phyloP scores from a whole-genome alignment of 805 yeast genomes.

The Ogataea naganishii region DNA sequence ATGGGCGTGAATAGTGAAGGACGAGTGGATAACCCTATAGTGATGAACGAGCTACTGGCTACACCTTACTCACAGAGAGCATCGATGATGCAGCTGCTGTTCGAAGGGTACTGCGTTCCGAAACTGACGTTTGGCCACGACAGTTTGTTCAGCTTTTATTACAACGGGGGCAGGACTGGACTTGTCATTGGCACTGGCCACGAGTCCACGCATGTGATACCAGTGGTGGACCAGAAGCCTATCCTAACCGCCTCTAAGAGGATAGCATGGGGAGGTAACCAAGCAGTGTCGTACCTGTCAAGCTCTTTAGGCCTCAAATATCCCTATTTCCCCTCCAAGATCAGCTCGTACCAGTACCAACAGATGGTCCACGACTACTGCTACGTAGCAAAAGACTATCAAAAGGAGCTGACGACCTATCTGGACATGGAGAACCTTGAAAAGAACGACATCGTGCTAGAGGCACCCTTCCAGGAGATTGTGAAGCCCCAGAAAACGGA shows the following conservation, averaged over 20 bases:
- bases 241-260: conserved; percentile 62
- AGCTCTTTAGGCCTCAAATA: conserved; percentile 69
- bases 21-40: conserved; percentile 65
- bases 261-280: conserved; percentile 88
- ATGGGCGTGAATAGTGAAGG: conserved; percentile 52
- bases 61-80: conserved; percentile 62
- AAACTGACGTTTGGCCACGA: conserved; percentile 77
- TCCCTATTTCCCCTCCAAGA: conserved; percentile 80
- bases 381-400: conserved; percentile 64
- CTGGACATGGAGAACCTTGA: conserved; percentile 60
- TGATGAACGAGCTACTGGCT: conserved; percentile 73
- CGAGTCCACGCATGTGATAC: conserved; percentile 76
- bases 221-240: conserved; percentile 68
- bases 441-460: conserved; percentile 64
- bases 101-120: conserved; percentile 76
- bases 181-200: conserved; percentile 78
- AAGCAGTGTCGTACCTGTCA: conserved; percentile 54
- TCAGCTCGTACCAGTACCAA: conserved; percentile 56
- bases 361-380: conserved; percentile 67
- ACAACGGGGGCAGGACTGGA: conserved; percentile 53
- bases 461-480: conserved; percentile 69
- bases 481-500: conserved; percentile 67
- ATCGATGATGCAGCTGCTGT: conserved; percentile 71
- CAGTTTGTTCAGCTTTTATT: conserved; percentile 66
- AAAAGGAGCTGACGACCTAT: conserved; percentile 46